A percentile compares a stretch with the other conserved stretches of the same genome.
Evolutionary conservation across 1,284 basidiomycete species (phyloP).

Genomic region (Microbotryum intermedium): DNA sequence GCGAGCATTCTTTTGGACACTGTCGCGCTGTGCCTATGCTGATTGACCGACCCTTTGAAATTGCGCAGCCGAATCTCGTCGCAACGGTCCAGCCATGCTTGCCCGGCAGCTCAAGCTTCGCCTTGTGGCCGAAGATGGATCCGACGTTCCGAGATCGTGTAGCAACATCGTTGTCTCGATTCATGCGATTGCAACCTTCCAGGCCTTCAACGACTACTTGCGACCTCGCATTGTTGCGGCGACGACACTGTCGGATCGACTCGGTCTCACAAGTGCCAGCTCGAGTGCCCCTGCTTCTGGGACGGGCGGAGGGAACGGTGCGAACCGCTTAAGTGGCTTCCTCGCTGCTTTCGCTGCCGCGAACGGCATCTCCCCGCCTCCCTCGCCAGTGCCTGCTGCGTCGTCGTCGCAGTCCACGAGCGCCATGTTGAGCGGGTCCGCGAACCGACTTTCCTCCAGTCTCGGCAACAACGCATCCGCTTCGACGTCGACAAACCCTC

Average conservation of each 20-base stretch:
- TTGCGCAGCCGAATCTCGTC: constrained; percentile 60
- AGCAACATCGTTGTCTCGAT: constrained; percentile 89
- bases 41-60: background rate
- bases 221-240: constrained; percentile 78
- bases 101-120: constrained; percentile 81
- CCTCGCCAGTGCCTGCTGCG: background rate
- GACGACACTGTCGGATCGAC: constrained; percentile 38
- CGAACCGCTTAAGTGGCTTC: constrained; percentile 69
- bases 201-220: constrained; percentile 87
- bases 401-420: background rate
- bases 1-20: constrained; percentile 6
- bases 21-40: constrained; percentile 3
- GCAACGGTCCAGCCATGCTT: constrained; percentile 72
- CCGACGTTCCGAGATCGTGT: constrained; percentile 72
- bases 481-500: constrained; percentile 34
- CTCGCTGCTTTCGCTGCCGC: constrained; percentile 74
- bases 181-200: constrained; percentile 92
- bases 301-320: constrained; percentile 5
- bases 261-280: background rate
- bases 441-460: constrained; percentile 16
- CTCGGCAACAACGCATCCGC: constrained; percentile 36
- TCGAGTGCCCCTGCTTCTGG: background rate
- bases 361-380: constrained; percentile 37
- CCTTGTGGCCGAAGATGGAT: constrained; percentile 74
- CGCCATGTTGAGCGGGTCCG: background rate